Evolutionary conservation across 805 yeast species (phyloP).

Genomic region (Myxozyma lipomycoides): DNA sequence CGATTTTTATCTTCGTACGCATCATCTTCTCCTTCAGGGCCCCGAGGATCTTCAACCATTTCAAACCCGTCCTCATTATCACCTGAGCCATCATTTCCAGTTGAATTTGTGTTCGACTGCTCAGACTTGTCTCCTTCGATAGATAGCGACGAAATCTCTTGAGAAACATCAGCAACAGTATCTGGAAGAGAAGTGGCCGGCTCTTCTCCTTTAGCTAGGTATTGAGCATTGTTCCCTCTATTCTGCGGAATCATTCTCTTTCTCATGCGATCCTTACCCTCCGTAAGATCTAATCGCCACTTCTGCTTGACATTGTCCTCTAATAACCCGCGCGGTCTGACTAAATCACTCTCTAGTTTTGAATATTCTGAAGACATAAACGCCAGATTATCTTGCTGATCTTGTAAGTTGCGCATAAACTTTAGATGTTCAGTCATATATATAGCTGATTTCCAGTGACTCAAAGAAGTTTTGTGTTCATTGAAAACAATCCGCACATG

Average conservation of each 20-base stretch:
- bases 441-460: conserved; percentile 31
- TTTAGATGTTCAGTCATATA: conserved; percentile 39
- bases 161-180: conserved; percentile 2
- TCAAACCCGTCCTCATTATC: conserved; percentile 33
- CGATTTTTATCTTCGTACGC: conserved; percentile 60
- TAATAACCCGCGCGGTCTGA: conserved; percentile 34
- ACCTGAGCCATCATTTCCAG: conserved; percentile 18
- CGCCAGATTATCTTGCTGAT: conserved; percentile 56
- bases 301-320: conserved; percentile 29
- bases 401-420: conserved; percentile 56
- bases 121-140: conserved; percentile 2
- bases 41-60: conserved; percentile 30
- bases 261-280: conserved; percentile 65
- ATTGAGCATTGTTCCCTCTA: conserved; percentile 45
- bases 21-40: conserved; percentile 30
- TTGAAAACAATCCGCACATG: conserved; percentile 10
- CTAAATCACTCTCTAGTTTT: conserved; percentile 44
- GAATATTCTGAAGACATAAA: conserved; percentile 49
- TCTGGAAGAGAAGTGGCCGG: not conserved
- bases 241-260: conserved; percentile 56
- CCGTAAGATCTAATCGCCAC: conserved; percentile 63
- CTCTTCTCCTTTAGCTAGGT: conserved; percentile 38
- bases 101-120: not conserved
- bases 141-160: conserved; percentile 7
- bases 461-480: conserved; percentile 23